Evolutionary conservation across 257 asterid genomes (phyloP).

Genomic region (Datura wrightii): DNA sequence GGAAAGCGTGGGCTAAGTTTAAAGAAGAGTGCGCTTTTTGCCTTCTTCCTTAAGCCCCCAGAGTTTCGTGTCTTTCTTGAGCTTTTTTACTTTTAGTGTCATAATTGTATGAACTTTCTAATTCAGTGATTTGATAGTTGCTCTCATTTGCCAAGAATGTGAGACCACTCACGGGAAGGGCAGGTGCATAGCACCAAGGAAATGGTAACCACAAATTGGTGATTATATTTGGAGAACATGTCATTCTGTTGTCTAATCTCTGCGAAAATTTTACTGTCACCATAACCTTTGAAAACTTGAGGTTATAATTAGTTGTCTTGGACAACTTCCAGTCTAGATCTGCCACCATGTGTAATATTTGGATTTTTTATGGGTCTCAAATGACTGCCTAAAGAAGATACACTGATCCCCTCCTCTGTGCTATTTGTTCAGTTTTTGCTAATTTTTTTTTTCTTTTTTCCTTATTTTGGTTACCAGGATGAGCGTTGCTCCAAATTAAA

Average conservation of each 20-base stretch:
- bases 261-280: conserved; percentile 6
- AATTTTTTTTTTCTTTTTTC: not conserved
- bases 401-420: not conserved
- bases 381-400: not conserved
- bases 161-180: conserved; percentile 6
- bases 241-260: not conserved
- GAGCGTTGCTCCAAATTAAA: conserved; percentile 97
- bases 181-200: conserved; percentile 15
- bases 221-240: not conserved
- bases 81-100: not conserved
- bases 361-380: not conserved
- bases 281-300: not conserved
- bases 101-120: conserved; percentile 3
- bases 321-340: conserved; percentile 10
- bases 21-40: not conserved
- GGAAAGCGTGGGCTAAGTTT: not conserved
- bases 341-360: not conserved
- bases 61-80: not conserved
- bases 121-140: conserved; percentile 10
- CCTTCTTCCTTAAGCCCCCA: not conserved
- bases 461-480: conserved; percentile 59
- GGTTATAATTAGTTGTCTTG: conserved; percentile 10
- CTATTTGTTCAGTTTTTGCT: conserved; percentile 25
- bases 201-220: conserved; percentile 5
- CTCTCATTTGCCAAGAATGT: conserved; percentile 9